Evolutionary conservation across 2,329 filamentous ascomycete species (phyloP).

Genomic region (Paraphaeosphaeria sporulosa): DNA sequence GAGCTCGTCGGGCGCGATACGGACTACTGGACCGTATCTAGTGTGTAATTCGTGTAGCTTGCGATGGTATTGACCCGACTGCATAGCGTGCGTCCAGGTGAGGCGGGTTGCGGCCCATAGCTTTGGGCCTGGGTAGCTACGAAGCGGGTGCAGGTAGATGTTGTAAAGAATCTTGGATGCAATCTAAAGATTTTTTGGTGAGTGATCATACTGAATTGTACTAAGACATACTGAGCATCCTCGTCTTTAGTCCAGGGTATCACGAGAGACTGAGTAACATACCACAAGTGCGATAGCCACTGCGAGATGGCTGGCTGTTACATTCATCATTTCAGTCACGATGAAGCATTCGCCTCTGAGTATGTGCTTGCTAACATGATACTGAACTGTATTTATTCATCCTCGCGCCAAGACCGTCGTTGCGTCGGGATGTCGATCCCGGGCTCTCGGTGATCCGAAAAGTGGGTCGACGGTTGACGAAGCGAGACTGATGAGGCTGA

Average conservation of each 20-base stretch:
- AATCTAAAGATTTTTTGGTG: neutral
- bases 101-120: conserved; percentile 43
- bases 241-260: too few species aligned
- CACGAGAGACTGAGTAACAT: neutral
- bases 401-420: neutral
- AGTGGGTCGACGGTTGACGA: neutral
- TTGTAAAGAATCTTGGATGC: conserved; percentile 22
- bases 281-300: neutral
- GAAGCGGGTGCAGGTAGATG: conserved; percentile 26
- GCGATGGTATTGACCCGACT: conserved; percentile 21
- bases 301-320: neutral
- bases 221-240: neutral
- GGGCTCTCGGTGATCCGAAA: conserved; percentile 11
- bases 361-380: neutral
- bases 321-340: neutral
- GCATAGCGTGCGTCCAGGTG: conserved; percentile 37
- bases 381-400: conserved; percentile 1
- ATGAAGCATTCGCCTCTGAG: neutral
- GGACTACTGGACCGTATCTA: conserved; percentile 53
- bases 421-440: neutral
- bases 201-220: neutral
- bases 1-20: conserved; percentile 58
- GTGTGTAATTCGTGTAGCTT: conserved; percentile 23
- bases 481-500: neutral
- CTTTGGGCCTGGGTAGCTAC: conserved; percentile 24